Percentiles rank a stretch among this genome's conserved stretches.
phyloP scores from a whole-genome alignment of 805 yeast genomes.

The Ogataea dorogensis region DNA sequence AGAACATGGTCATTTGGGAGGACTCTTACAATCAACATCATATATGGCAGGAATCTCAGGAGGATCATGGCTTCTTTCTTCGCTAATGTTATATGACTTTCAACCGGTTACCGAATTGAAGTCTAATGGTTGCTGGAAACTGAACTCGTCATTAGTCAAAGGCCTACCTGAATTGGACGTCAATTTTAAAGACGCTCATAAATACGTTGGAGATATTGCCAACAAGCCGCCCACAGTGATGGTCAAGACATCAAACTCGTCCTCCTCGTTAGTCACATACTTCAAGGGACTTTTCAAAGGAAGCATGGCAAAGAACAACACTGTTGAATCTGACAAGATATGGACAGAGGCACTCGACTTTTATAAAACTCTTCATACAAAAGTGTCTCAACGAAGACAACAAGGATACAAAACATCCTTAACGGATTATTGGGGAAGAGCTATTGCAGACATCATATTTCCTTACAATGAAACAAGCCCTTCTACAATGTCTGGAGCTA shows the following conservation, averaged over 20 bases:
- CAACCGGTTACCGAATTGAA: conserved; percentile 30
- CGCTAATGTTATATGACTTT: conserved; percentile 41
- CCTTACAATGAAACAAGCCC: conserved; percentile 34
- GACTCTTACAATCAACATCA: conserved; percentile 51
- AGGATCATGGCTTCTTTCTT: conserved; percentile 68
- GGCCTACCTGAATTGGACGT: conserved; percentile 58
- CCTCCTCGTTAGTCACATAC: conserved; percentile 13
- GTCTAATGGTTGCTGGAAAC: conserved; percentile 38
- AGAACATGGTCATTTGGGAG: conserved; percentile 41
- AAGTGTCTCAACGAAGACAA: conserved; percentile 49
- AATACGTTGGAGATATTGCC: conserved; percentile 1
- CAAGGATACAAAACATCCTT: conserved; percentile 56
- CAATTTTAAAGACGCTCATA: conserved; percentile 17
- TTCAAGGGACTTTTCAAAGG: conserved; percentile 13
- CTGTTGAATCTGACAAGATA: conserved; percentile 13
- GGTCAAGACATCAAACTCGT: conserved; percentile 15
- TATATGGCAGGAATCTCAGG: conserved; percentile 70
- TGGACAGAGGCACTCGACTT: conserved; percentile 38
- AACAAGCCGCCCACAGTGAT: conserved; percentile 8
- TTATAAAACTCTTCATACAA: conserved; percentile 52
- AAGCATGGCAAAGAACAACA: conserved; percentile 1
- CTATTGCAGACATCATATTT: conserved; percentile 48
- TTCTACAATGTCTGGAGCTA: conserved; percentile 39
- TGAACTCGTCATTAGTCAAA: conserved; percentile 47
- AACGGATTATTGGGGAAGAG: conserved; percentile 71